Base-by-base conservation (phyloP, 331 rosid species). In the Telfairia occidentalis region DNA sequence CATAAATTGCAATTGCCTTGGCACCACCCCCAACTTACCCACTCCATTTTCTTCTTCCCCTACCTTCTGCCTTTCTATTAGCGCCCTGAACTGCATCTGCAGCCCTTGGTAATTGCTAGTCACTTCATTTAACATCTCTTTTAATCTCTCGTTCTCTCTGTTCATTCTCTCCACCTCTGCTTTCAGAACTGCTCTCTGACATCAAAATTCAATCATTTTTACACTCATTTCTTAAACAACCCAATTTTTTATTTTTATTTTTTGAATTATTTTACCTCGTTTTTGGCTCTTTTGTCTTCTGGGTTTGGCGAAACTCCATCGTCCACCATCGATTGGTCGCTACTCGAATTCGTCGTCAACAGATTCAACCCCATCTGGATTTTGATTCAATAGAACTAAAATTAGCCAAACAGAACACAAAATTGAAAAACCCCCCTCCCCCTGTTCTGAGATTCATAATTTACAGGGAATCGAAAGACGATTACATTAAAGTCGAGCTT, bases 281-380 rank as follows among this genome's bases (percentile, higher is more conserved):
- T 78, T 49, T 83, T 86, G 1, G 82, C 77, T 78, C 77, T 81
- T 67, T 71, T 86, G 19, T 82, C 89, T 8, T 86, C 82, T 58
- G 46, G 58, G 65, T 66, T 81, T 13, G 83, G 58, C 8, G 91
- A 83, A 19, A 71, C 9, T 12, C 79, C 86, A 38, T 83, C 90
- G 0, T 90, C 96, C 58, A 70, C 89, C 81, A 77, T 71, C 16
- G 95, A 82, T 78, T 82, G 92, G 32, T 94, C 96, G 24, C 87
- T 80, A 55, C 82, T 79, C 0, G 82, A 82, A 75, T 88, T 87
- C 19, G 90, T 77, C 1, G 94, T 89, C 26, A 85, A 83, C 66
- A 91, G 97, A 86, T 86, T 80, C 82, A 91, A 78, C 23, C 96
- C 93, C 24, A 89, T 87, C 97, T 95, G 65, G n/a, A 77, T 0